Conservation (phyloP, 2,329 filamentous ascomycete species). For the Amauroascus niger region DNA sequence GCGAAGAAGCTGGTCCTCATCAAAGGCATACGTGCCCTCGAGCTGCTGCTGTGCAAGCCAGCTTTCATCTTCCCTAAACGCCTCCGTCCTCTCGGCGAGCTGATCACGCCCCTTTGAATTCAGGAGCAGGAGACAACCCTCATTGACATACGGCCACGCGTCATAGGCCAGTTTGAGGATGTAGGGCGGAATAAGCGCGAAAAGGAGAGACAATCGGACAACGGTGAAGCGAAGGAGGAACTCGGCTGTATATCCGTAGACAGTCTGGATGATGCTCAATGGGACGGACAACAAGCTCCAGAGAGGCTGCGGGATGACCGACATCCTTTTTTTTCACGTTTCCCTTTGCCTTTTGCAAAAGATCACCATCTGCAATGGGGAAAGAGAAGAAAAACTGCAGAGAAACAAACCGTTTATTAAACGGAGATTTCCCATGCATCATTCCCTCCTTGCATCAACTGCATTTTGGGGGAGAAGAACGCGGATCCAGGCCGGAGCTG, state of each 20-base stretch:
- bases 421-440: no score
- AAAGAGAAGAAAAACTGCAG: no score
- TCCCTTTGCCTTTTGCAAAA: no score
- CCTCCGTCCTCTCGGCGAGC: background rate
- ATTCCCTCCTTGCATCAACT: no score
- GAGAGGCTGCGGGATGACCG: background rate
- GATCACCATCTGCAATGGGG: no score
- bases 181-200: background rate
- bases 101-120: background rate
- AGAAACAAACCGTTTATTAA: no score
- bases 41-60: slow-evolving; percentile 1
- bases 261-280: background rate
- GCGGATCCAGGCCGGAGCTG: no score
- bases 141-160: background rate
- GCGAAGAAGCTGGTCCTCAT: background rate
- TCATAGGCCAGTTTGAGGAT: background rate
- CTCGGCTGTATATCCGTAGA: background rate
- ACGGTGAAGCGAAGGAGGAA: background rate
- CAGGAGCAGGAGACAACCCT: background rate
- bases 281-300: background rate
- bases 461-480: no score
- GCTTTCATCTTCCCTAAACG: background rate
- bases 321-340: no score
- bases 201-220: background rate
- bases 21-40: background rate